Base-by-base conservation (phyloP, 805 yeast genomes). In the Myxozyma sirexii region DNA sequence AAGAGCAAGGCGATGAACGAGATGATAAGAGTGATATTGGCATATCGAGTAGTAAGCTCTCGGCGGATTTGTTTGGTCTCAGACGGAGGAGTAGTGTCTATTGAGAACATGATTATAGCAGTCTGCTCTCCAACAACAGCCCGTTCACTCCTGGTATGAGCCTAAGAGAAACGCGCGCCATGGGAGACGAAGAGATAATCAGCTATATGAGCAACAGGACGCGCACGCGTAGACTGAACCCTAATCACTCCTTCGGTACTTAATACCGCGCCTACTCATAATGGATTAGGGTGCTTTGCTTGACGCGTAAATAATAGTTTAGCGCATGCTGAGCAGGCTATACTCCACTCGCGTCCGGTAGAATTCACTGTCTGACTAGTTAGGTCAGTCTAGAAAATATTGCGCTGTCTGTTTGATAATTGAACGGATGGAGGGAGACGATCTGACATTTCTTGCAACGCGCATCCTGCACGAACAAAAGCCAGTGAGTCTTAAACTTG, bases 401-500 rank as follows among this genome's bases (percentile, higher is more conserved):
- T n/a, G n/a, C n/a, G 33, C 33, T 29, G 33, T 29, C 33, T 29
- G 33, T 29, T 6, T 29, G 10, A 6, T 29, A 29, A 10, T 29
- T 10, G 5, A 13, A 2, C 13, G 24, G 10, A 31, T 41, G 49
- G 42, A 33, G 1, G 13, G 8, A 12, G 51, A 49, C 21, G 39
- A 39, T 19, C 38, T 29, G 12, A 47, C 39, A 10, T 48, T 54
- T 27, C 46, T 61, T 2, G 59, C 61, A 10, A 61, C 64, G 19
- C 57, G 56, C 19, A 41, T 61, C 17, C 43, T 61, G 24, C 57
- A 51, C 42, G 59, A 54, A 2, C 42, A 61, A 42, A 45, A 57
- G 39, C 59, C 64, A 24, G 64, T 61, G 35, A 43, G 62, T 47
- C 10, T 19, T 35, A 17, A 10, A 15, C 17, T 12, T 15, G 8